A percentile compares a stretch with the other conserved stretches of the same genome.
Conservation (phyloP, 441 rosid genomes). For the Croton laevigatus region DNA sequence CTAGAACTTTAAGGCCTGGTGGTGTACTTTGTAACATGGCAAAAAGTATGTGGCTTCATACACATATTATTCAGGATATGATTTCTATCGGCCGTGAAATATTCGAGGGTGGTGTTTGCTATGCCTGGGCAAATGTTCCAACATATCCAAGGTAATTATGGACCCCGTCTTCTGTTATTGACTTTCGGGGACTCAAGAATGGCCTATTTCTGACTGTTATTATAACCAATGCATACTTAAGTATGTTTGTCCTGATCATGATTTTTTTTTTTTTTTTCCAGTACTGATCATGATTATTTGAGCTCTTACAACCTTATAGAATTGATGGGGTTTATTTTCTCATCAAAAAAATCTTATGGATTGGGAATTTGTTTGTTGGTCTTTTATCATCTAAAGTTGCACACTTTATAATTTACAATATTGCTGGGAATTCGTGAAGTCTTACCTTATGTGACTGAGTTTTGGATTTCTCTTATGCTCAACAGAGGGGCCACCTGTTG, state of each 20-base stretch:
- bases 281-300: neutral
- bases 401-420: neutral
- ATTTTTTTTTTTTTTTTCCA: no score
- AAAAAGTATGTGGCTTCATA: slow-evolving; percentile 99
- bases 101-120: slow-evolving; percentile 80
- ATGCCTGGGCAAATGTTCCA: slow-evolving; percentile 97
- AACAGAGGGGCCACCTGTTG: slow-evolving; percentile 74
- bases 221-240: neutral
- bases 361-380: neutral
- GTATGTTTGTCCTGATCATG: neutral
- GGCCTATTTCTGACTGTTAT: neutral
- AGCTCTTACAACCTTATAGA: neutral
- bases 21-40: slow-evolving; percentile 99
- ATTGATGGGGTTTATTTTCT: neutral
- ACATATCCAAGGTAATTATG: slow-evolving; percentile 81
- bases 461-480: slow-evolving; percentile 78
- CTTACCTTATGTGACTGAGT: neutral
- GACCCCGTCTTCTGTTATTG: slow-evolving; percentile 2
- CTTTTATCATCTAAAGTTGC: neutral
- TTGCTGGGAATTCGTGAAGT: neutral
- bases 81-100: slow-evolving; percentile 67
- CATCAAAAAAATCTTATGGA: neutral
- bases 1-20: slow-evolving; percentile 84
- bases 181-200: neutral
- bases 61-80: slow-evolving; percentile 92